These are phyloP conservation scores for Cadophora gregata DNA, from an alignment of 2,329 filamentous ascomycete genomes.

Conservation along the genomic window DNA sequence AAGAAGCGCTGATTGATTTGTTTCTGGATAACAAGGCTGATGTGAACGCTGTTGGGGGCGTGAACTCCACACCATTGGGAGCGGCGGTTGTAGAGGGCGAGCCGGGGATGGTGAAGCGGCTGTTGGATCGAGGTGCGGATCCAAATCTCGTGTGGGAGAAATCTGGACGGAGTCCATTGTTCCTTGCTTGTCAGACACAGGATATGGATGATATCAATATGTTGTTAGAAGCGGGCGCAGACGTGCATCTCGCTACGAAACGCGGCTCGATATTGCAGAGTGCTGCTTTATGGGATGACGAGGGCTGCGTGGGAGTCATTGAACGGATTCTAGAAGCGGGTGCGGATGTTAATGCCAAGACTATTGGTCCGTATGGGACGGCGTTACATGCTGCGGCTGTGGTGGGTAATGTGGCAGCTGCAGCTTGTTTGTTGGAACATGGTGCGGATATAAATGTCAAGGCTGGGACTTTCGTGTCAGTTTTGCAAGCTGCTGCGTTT, in stretches of 20 bases:
- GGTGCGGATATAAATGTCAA: background rate
- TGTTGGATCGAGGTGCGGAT: slow-evolving; percentile 11
- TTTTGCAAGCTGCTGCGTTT: slow-evolving; percentile 6
- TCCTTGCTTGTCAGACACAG: background rate
- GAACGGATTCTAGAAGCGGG: slow-evolving; percentile 5
- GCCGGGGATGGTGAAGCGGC: background rate
- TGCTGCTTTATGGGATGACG: background rate
- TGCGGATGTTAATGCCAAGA: slow-evolving; percentile 5
- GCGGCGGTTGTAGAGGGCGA: slow-evolving; percentile 11
- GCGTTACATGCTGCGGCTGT: slow-evolving; percentile 3
- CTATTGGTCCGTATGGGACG: slow-evolving; percentile 4
- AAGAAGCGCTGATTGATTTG: slow-evolving; percentile 7
- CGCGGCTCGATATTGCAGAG: slow-evolving; percentile 1
- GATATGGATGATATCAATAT: background rate
- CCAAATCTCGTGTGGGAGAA: slow-evolving; percentile 11
- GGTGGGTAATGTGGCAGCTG: background rate
- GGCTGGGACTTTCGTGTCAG: background rate
- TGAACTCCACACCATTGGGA: background rate
- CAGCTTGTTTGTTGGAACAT: background rate
- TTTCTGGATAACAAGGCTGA: slow-evolving; percentile 8
- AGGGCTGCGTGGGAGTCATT: slow-evolving; percentile 1
- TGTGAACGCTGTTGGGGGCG: slow-evolving; percentile 7
- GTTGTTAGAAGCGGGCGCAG: background rate
- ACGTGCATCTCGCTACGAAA: background rate
- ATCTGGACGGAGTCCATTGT: background rate